phyloP scores from a whole-genome alignment of 2,329 filamentous ascomycete species.

The Gaeumannomyces tritici region DNA sequence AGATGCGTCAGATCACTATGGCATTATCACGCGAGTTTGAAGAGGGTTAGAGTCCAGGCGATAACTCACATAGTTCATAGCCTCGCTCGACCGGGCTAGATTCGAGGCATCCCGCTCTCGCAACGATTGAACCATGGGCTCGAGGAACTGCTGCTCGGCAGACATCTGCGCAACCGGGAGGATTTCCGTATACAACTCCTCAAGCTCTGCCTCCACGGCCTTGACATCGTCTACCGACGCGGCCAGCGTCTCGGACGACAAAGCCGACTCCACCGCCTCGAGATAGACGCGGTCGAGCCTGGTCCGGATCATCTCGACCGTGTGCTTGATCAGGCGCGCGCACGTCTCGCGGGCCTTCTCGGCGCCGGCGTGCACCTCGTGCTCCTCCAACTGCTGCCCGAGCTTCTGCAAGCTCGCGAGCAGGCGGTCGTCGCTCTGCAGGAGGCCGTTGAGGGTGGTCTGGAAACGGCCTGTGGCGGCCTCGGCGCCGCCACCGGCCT shows the following conservation, averaged over 20 bases:
- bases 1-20: constrained; percentile 11
- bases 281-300: constrained; percentile 47
- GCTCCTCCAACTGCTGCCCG: constrained; percentile 47
- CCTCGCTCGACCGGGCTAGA: constrained; percentile 32
- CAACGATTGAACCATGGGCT: constrained; percentile 43
- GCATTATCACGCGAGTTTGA: background rate
- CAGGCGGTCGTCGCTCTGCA: constrained; percentile 56
- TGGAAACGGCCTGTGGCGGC: constrained; percentile 25
- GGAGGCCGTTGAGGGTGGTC: constrained; percentile 35
- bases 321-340: constrained; percentile 48
- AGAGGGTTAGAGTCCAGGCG: constrained; percentile 1
- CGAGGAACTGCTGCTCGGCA: constrained; percentile 55
- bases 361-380: constrained; percentile 41
- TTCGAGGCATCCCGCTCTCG: constrained; percentile 32
- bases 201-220: constrained; percentile 52
- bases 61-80: constrained; percentile 37
- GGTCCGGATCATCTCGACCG: constrained; percentile 43
- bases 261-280: constrained; percentile 27
- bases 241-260: background rate
- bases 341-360: constrained; percentile 49
- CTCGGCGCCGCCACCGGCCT: constrained; percentile 22
- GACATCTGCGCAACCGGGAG: constrained; percentile 63
- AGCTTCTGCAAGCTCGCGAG: constrained; percentile 57
- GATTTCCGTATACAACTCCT: constrained; percentile 61
- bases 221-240: constrained; percentile 29